These are phyloP conservation scores for Mycosphaerelloides madeirae DNA, from an alignment of 2,329 filamentous ascomycete species.

Conservation along the genomic window DNA sequence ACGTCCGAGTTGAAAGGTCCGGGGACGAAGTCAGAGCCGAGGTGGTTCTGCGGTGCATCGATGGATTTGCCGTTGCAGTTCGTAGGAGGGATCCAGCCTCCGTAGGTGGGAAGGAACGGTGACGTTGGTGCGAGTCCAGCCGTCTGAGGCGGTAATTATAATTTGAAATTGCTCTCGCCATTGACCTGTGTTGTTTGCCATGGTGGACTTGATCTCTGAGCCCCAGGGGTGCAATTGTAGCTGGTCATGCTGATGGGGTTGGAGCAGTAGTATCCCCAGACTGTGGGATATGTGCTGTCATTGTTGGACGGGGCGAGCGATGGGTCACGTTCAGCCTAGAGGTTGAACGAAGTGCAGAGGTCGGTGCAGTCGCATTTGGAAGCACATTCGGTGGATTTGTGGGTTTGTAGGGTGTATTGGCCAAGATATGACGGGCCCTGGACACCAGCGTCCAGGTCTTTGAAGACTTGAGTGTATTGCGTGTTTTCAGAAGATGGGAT, in stretches of 20 bases:
- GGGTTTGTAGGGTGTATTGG: conserved; percentile 20
- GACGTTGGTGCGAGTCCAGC: conserved; percentile 25
- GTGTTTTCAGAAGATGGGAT: conserved; percentile 11
- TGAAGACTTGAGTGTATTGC: conserved; percentile 20
- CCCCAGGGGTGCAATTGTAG: conserved; percentile 32
- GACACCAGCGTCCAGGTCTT: conserved; percentile 18
- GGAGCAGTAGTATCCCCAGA: conserved; percentile 24
- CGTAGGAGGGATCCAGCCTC: conserved; percentile 6
- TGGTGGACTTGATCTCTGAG: conserved; percentile 25
- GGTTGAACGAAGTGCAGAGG: conserved; percentile 22
- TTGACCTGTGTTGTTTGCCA: conserved; percentile 24
- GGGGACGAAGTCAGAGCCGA: conserved; percentile 27
- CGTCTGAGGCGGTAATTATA: conserved; percentile 26
- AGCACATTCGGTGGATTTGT: conserved; percentile 20
- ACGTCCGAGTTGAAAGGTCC: conserved; percentile 26
- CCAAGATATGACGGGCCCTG: conserved; percentile 21
- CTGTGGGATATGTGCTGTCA: conserved; percentile 17
- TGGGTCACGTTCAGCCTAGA: conserved; percentile 23
- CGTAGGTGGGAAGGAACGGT: conserved; percentile 5
- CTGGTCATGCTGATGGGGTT: conserved; percentile 28
- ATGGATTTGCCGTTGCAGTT: conserved; percentile 19
- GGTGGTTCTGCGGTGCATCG: conserved; percentile 15
- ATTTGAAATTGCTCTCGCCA: conserved; percentile 23
- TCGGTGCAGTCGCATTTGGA: conserved; percentile 19
- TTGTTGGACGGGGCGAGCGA: conserved; percentile 22